Evolutionary conservation across 805 yeast genomes (phyloP).

Genomic region (Candida taoyuanica): DNA sequence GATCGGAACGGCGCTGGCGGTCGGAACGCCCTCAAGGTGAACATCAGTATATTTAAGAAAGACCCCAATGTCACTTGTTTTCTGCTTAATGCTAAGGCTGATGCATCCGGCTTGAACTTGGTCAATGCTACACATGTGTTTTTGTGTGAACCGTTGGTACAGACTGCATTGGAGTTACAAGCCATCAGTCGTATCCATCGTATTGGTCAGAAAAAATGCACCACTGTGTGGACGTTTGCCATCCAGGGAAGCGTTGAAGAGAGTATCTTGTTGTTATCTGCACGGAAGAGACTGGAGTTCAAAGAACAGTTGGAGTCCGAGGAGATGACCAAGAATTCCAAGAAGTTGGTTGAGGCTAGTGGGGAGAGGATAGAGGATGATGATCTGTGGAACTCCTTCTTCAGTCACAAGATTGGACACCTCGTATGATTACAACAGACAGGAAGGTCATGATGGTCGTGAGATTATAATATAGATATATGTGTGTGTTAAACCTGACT

Average conservation of each 20-base stretch:
- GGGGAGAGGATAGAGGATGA: constrained; percentile 57
- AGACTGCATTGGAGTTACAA: constrained; percentile 81
- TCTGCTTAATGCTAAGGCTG: constrained; percentile 75
- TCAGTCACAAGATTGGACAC: constrained; percentile 27
- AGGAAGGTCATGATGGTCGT: too few relatives aligned
- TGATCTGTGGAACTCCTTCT: constrained; percentile 63
- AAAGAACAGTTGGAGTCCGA: constrained; percentile 44
- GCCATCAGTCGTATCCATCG: constrained; percentile 91
- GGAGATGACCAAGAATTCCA: constrained; percentile 49
- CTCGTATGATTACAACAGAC: constrained; percentile 7
- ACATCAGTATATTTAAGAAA: constrained; percentile 57
- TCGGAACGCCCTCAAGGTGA: constrained; percentile 16
- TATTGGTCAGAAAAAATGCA: constrained; percentile 78
- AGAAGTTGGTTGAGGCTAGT: constrained; percentile 42
- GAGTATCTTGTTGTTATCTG: constrained; percentile 66
- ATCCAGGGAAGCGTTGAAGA: constrained; percentile 86
- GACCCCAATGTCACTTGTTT: constrained; percentile 72
- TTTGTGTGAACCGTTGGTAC: constrained; percentile 87
- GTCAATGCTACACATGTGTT: constrained; percentile 92
- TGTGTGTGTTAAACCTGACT: constrained; percentile 5
- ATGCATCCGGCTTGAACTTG: constrained; percentile 87
- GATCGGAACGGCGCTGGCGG: constrained; percentile 3
- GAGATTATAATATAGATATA: too few relatives aligned
- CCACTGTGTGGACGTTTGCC: constrained; percentile 91
- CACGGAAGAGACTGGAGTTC: constrained; percentile 48